Percentiles rank a stretch among this genome's conserved stretches.
phyloP scores from a whole-genome alignment of 306 rosid species.

The Pyrus pyrifolia region DNA sequence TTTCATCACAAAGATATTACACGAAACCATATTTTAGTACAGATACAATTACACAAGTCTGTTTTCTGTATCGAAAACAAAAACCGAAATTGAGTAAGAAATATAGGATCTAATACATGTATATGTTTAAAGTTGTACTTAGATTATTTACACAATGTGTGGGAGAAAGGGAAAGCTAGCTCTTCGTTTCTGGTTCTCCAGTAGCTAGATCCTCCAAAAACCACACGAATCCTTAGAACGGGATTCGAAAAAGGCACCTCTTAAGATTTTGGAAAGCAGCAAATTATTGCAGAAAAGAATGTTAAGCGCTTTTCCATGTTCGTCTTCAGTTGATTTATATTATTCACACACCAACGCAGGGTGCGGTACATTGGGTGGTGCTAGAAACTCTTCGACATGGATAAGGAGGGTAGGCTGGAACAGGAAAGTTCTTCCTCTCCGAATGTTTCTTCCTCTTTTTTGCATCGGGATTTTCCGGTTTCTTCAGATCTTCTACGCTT shows the following conservation, averaged over 20 bases:
- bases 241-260: not conserved
- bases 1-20: not conserved
- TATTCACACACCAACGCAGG: constrained; percentile 40
- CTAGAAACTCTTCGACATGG: constrained; percentile 52
- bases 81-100: not conserved
- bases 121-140: not conserved
- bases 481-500: constrained; percentile 64
- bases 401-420: constrained; percentile 21
- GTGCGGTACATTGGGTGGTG: constrained; percentile 36
- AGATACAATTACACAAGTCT: not conserved
- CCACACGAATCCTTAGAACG: not conserved
- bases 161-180: not conserved
- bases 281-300: not conserved
- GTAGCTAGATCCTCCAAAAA: not conserved
- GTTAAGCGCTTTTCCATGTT: not conserved
- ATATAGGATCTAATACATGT: not conserved
- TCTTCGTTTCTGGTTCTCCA: not conserved
- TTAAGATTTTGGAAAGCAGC: constrained; percentile 1
- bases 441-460: constrained; percentile 65
- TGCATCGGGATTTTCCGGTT: constrained; percentile 44
- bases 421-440: constrained; percentile 24
- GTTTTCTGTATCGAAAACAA: not conserved
- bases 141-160: not conserved
- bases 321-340: not conserved
- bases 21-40: not conserved